Evolutionary conservation across 208 protist genomes (phyloP), one percentile per base, ranked within the genome.

Genomic region (Leishmania gerbilli): DNA sequence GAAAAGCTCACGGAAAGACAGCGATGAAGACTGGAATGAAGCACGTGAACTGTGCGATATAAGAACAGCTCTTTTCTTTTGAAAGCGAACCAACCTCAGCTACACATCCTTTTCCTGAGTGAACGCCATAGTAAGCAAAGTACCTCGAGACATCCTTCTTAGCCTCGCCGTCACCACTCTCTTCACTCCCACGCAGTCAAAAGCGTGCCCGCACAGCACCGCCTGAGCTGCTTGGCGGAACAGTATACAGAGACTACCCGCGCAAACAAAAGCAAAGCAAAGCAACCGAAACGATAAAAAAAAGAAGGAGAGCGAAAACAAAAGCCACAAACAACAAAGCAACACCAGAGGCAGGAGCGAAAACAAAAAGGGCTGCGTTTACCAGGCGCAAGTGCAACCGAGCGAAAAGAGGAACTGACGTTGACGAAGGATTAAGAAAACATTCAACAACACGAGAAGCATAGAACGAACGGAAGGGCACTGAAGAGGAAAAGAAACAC

Each of bases 121-220:
- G 37, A 42, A 51, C 42, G 62, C 42, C 7, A 58, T 67, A 72
- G 80, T 11, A 37, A 76, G 21, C 71, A 56, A 76, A 42, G 71
- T 72, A 71, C 9, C 8, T 47, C 4, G 60, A 31, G 24, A 55
- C 40, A 21, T 74, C 68, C 15, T 24, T 15, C 68, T 24, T 49
- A 53, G 27, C 45, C 45, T 74, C 45, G 21, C 45, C 31, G 24
- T 49, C 42, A 19, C 9, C 27, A 34, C 24, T 74, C 68, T 37
- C 9, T 21, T 37, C 27, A 34, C 9, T 3, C 3, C 21, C 40
- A 68, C 45, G 4, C 42, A 37, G 8, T 7, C 13, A 9, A 15
- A 21, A 55, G 31, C 68, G 68, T 8, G 40, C 68, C 45, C 2
- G 68, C 42, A 53, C 13, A 34, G 27, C 40, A 49, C 42, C 13